Percentiles rank a stretch among this genome's conserved stretches.
Evolutionary conservation across 306 rosid species (phyloP).

Genomic region (Mimosa bimucronata): DNA sequence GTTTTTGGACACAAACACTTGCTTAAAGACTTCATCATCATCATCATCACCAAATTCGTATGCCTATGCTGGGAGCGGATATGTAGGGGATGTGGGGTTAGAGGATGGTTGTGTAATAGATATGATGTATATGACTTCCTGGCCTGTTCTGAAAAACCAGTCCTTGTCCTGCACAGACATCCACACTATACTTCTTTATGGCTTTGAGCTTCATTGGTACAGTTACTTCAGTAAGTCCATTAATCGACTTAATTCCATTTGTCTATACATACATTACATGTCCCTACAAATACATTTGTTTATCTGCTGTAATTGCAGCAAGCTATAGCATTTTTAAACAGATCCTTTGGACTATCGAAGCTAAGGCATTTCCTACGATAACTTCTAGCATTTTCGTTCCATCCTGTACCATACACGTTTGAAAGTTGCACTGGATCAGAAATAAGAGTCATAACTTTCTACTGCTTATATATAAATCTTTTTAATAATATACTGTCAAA

Average conservation of each 20-base stretch:
- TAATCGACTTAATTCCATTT: no score
- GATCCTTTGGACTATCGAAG: no score
- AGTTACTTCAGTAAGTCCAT: neutral
- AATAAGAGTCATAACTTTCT: no score
- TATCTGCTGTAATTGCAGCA: neutral
- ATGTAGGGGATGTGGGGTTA: neutral
- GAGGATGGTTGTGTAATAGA: neutral
- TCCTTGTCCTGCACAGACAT: neutral
- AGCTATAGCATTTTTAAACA: fast-evolving
- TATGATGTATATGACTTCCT: neutral
- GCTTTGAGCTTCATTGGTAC: neutral
- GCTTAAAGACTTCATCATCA: neutral
- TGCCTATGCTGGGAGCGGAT: neutral
- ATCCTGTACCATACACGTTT: no score
- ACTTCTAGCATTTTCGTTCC: no score
- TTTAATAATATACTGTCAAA: no score
- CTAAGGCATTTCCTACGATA: neutral
- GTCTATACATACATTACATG: no score
- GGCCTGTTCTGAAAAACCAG: neutral
- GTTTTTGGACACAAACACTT: neutral
- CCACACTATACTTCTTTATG: neutral
- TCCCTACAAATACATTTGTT: neutral
- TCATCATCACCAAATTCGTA: neutral
- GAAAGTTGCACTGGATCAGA: no score
- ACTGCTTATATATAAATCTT: no score